Evolutionary conservation across 1,284 basidiomycete species (phyloP).

Genomic region (Boletellus dicymbophilus): DNA sequence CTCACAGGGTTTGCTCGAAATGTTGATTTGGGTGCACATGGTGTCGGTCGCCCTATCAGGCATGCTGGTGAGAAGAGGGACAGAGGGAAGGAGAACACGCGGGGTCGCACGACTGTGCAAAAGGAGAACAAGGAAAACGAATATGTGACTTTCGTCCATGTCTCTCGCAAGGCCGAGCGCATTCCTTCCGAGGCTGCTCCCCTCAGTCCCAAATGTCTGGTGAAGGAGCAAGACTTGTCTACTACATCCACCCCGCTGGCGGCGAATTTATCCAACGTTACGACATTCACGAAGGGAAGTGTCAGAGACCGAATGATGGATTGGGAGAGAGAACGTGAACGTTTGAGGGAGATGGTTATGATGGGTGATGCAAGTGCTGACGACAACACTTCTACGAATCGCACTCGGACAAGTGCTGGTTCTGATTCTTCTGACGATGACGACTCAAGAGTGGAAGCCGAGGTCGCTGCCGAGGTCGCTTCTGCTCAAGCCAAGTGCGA

Average conservation of each 20-base stretch:
- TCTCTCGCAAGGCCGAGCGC: conserved; percentile 9
- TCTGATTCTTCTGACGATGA: conserved; percentile 21
- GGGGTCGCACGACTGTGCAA: conserved; percentile 7
- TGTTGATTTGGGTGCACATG: conserved; percentile 35
- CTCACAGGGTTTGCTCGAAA: conserved; percentile 35
- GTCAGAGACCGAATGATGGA: conserved; percentile 39
- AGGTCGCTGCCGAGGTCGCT: conserved; percentile 30
- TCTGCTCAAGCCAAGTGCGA: conserved; percentile 22
- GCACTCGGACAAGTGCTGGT: conserved; percentile 25
- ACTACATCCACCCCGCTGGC: conserved; percentile 10
- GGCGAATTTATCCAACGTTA: conserved; percentile 19
- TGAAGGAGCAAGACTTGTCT: conserved; percentile 10
- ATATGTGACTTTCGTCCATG: not conserved
- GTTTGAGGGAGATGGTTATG: conserved; percentile 33
- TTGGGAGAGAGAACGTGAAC: conserved; percentile 37
- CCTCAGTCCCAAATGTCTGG: conserved; percentile 7
- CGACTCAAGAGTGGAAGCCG: conserved; percentile 32
- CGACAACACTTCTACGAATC: conserved; percentile 23
- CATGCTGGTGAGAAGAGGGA: conserved; percentile 18
- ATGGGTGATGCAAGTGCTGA: conserved; percentile 24
- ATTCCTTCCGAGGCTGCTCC: conserved; percentile 1
- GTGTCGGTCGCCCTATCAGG: conserved; percentile 19
- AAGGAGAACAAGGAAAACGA: conserved; percentile 31
- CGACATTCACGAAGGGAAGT: conserved; percentile 34
- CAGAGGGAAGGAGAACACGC: conserved; percentile 16